phyloP scores from a whole-genome alignment of 371 early-diverging fungal species.

The Mucor saturninus region DNA sequence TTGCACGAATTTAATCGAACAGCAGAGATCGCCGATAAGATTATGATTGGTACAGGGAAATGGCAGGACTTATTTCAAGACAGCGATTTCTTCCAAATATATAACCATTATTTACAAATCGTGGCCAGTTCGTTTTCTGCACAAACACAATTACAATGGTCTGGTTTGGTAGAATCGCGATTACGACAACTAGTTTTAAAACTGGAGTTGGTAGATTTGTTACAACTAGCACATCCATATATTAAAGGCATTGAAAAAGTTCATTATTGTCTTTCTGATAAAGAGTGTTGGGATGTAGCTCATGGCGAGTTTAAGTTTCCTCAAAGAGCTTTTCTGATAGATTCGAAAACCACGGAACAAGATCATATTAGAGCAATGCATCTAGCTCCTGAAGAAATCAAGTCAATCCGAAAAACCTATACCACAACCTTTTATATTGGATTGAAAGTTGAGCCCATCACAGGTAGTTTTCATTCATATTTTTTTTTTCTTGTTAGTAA shows the following conservation, averaged over 20 bases:
- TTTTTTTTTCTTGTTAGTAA: not conserved
- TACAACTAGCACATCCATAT: slow-evolving; percentile 87
- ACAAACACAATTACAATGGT: slow-evolving; percentile 78
- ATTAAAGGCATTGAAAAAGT: slow-evolving; percentile 81
- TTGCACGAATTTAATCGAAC: slow-evolving; percentile 85
- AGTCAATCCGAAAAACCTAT: slow-evolving; percentile 42
- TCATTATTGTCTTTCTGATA: slow-evolving; percentile 57
- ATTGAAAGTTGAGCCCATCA: slow-evolving; percentile 40
- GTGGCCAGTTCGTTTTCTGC: slow-evolving; percentile 76
- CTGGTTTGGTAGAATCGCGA: slow-evolving; percentile 80
- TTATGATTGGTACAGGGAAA: slow-evolving; percentile 69
- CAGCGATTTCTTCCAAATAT: slow-evolving; percentile 89
- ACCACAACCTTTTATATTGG: slow-evolving; percentile 91
- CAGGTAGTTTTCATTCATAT: not conserved
- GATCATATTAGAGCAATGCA: slow-evolving; percentile 37
- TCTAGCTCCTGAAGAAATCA: slow-evolving; percentile 37
- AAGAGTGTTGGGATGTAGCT: slow-evolving; percentile 67
- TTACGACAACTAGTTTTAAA: slow-evolving; percentile 87
- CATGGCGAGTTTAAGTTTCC: slow-evolving; percentile 57
- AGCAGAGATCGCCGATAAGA: slow-evolving; percentile 71
- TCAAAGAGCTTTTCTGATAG: slow-evolving; percentile 35
- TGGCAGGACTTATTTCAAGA: slow-evolving; percentile 81
- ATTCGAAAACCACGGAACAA: slow-evolving; percentile 23
- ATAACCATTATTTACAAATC: slow-evolving; percentile 93
- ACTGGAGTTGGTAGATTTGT: slow-evolving; percentile 79